Base-by-base conservation (phyloP, 1,284 basidiomycete genomes). In the Sphagnurus paluster region DNA sequence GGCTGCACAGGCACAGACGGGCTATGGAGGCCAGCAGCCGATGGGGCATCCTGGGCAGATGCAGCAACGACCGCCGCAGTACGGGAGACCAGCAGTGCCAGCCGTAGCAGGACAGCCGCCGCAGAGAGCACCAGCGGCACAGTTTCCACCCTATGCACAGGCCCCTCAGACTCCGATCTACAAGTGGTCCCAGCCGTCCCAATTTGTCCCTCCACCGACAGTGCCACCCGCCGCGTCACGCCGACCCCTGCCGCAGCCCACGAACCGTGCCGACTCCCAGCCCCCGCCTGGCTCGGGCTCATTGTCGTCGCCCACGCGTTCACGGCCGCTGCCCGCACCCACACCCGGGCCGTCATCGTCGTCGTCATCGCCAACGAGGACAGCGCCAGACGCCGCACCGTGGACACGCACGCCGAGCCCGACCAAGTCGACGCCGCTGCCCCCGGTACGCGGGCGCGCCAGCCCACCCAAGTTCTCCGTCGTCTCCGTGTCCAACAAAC, bases 391-490 rank as follows among this genome's bases (percentile, higher is more conserved):
- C 26, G 28, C 39, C 26, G 20, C 40, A 20, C 32, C 43, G 36
- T 49, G 46, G 40, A 19, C 42, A 1, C 48, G 44, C 11, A 42
- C 42, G n/a, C 45, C 44, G 2, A 57, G 43, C 46, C 42, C 46
- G 4, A 44, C 42, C 25, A 56, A 56, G 20, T 14, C 44, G 10
- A 35, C 21, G 4, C 38, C 16, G 3, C 46, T 46, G 19, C 24
- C n/a, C 20, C 33, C 44, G 10, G 48, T 42, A 46, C 52, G 52
- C 19, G 53, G 53, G 21, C 53, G 53, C 28, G 39, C 42, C 19
- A 56, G 55, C 36, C 55, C 55, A 26, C 48, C 55, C 32, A 54
- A 50, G 32, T 56, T 56, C 14, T 49, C 50, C n/a, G 40, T 44
- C n/a, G 39, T 45, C 19, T 24, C 50, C 23, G 34, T 55, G 30